phyloP scores from a whole-genome alignment of 805 yeast species.

The Torulaspora gathmanii region DNA sequence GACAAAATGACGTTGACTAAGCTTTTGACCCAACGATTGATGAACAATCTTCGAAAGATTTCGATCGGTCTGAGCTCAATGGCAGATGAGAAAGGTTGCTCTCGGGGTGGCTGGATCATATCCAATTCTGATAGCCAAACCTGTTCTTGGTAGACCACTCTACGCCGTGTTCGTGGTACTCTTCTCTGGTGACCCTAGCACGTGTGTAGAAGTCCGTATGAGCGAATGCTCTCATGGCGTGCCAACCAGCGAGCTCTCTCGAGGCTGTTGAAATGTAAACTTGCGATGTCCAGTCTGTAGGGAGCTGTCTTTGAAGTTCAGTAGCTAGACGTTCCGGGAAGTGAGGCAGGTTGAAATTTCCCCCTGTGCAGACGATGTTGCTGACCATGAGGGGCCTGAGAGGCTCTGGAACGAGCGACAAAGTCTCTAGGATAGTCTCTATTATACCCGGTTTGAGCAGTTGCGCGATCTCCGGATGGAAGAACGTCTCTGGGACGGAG shows the following conservation, averaged over 20 bases:
- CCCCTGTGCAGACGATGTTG: constrained; percentile 79
- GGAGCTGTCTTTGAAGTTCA: constrained; percentile 64
- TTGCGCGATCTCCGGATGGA: constrained; percentile 79
- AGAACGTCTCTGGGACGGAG: constrained; percentile 77
- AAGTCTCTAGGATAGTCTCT: constrained; percentile 61
- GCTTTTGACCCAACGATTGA: constrained; percentile 1
- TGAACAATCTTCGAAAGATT: background rate
- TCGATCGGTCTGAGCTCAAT: background rate
- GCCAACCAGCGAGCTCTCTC: constrained; percentile 52
- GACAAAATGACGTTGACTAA: constrained; percentile 4
- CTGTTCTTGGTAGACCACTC: constrained; percentile 42
- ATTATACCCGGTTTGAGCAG: constrained; percentile 75
- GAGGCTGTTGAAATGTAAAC: constrained; percentile 35
- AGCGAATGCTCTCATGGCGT: constrained; percentile 48
- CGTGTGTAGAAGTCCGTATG: constrained; percentile 39
- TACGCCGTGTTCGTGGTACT: constrained; percentile 79
- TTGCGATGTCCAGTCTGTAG: constrained; percentile 64
- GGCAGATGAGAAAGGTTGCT: background rate
- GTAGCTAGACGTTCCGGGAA: constrained; percentile 54
- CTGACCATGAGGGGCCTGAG: constrained; percentile 70
- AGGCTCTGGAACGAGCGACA: constrained; percentile 67
- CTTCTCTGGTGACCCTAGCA: constrained; percentile 65
- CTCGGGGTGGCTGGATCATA: constrained; percentile 8
- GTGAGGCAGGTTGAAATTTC: constrained; percentile 67
- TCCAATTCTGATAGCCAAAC: constrained; percentile 41